Base-by-base conservation (phyloP, 2,329 filamentous ascomycete genomes). In the Nemania serpens region DNA sequence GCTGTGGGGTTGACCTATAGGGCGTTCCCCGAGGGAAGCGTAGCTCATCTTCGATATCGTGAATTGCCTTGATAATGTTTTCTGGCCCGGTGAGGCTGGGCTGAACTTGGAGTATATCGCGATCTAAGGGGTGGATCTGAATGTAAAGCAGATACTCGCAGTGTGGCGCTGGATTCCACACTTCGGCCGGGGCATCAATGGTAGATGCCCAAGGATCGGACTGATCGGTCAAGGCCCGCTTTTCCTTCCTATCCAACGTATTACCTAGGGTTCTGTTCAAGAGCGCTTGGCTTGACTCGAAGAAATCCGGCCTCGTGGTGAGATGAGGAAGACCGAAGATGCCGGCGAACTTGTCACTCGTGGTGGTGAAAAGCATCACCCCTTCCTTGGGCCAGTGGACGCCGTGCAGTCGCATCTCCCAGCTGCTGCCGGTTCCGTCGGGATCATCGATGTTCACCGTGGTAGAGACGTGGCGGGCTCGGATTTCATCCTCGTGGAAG, bases 301-400 rank as follows among this genome's bases (percentile, higher is more conserved):
- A 86, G 70, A 83, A 87, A 50, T 84, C 79, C 3, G 78, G 72
- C 18, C 79, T 75, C 0, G 91, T 83, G 0, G 90, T 82, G 53
- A 99, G 83, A 75, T 98, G 93, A 25, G 95, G 93, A 48, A 98
- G 79, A 2, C 88, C 90, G 74, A 96, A 96, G 58, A 98, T 88
- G 45, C 95, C 93, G n/a, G 89, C 87, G 71, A 95, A 95, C 78
- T 96, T 97, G 72, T 97, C 91, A 75, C 93, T 97, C 49, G 93
- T 94, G 0, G 94, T 97, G 1, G 90, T 91, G 72, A 98, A 79
- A 37, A 98, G 79, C 51, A 95, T 85, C 13, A 87, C 85, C 1
- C 95, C 95, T 64, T 90, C 85, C n/a, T 84, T 83, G 39, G 90
- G 88, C 81, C 93, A 96, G 77, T 98, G 94, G 3, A 96, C 84